Base-by-base conservation (phyloP, 2,329 filamentous ascomycete genomes). In the Alternaria consortialis region DNA sequence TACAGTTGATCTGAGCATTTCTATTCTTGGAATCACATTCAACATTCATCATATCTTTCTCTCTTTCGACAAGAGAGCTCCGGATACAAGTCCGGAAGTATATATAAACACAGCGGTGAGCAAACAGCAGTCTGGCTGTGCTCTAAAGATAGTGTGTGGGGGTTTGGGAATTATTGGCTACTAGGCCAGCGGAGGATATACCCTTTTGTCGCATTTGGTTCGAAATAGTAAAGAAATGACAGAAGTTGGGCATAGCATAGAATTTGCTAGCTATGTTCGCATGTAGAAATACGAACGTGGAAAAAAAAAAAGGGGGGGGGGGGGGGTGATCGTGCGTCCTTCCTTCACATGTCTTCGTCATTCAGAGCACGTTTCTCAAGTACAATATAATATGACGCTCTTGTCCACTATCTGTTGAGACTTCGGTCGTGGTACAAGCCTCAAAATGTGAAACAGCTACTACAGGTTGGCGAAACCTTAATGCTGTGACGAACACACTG, bases 381-480 rank as follows among this genome's bases (percentile, higher is more conserved):
- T 36, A 31, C 17, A 23, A n/a, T 25, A 23, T 36, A 7, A 48
- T 23, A 31, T 27, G 8, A 47, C 20, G 53, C 29, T 29, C 37
- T 39, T 40, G 32, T 29, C 23, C 27, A 37, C 20, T 7, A 37
- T 23, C 31, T 25, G 37, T 39, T 37, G 48, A 52, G 32, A 39
- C 37, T 39, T 50, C 46, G 55, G 37, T 58, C 20, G 59, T 51
- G 55, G 44, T 37, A 46, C 32, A 60, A 56, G 60, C 56, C 58
- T 60, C 42, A 12, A 20, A 52, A 60, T 20, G 13, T 64, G 58
- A 60, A 61, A 58, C 58, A 60, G 52, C 29, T 43, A 44, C 20
- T 37, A 36, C 9, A 12, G 20, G 32, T 36, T 37, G 32, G 46
- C 46, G 31, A 27, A 50, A 50, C 31, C n/a, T 36, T 37, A 50